Base-by-base conservation (phyloP, 345 rosid genomes). In the Anacardium occidentale region DNA sequence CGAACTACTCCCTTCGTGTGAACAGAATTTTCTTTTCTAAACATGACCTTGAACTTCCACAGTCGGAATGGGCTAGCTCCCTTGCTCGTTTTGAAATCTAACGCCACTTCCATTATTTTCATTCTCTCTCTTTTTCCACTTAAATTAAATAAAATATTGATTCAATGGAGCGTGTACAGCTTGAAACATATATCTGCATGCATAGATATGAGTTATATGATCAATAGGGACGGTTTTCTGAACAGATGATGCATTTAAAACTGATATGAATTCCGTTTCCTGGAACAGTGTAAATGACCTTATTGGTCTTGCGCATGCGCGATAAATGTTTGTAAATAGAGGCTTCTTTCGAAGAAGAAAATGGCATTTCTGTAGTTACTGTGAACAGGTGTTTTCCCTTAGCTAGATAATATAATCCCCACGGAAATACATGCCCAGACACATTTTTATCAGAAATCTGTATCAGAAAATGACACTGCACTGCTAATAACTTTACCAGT, bases 401-500 rank as follows among this genome's bases (percentile, higher is more conserved):
- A 34, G 61, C 69, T 54, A 52, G 32, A 29, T 29, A 37, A 80
- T 78, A 78, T 75, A 77, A 79, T 78, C 78, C 32, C 86, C 86
- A 81, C 86, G 82, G 86, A 81, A 81, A 79, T 73, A 68, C 42
- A 79, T 81, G 76, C 68, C 65, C 74, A 72, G 82, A 74, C 64
- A 70, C 58, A 64, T 84, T 84, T 77, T 71, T 67, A 78, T 63
- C 81, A 76, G 77, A 72, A 70, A 34, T 69, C 81, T 71, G 83
- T 52, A 40, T 42, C 48, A 63, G 89, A 85, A 85, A 83, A 71
- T 85, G 89, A 85, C 81, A 73, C 55, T 78, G 82, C 86, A 79
- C 74, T 83, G 83, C 71, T 6, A 26, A 34, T 6, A 26, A 34
- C 78, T 70, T 81, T 75, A 59, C 68, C 74, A 26, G 55, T 29